Evolutionary conservation across 768 basidiomycete genomes (phyloP).

Genomic region (Filobasidium wieringae): DNA sequence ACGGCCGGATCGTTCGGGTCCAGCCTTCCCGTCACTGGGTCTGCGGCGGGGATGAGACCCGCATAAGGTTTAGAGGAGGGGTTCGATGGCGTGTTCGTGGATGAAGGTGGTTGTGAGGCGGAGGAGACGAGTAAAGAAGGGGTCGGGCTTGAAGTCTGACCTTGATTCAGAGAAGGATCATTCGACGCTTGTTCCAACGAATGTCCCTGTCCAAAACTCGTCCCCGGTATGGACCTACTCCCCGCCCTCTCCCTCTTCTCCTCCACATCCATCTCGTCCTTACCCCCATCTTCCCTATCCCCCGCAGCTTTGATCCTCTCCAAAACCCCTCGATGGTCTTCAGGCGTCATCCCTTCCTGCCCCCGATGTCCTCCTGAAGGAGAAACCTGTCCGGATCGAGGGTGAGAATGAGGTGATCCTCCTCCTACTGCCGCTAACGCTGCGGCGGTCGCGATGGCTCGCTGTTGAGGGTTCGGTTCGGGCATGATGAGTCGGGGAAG

Average conservation of each 20-base stretch:
- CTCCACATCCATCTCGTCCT: neutral
- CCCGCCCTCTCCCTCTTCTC: neutral
- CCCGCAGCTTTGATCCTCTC: neutral
- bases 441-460: constrained; percentile 10
- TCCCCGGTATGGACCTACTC: neutral
- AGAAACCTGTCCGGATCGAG: neutral
- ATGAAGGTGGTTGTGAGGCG: neutral
- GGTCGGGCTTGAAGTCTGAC: too few species aligned
- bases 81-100: neutral
- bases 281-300: neutral
- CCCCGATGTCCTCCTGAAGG: neutral
- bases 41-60: constrained; percentile 17
- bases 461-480: constrained; percentile 1
- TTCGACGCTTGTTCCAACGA: too few species aligned
- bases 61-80: neutral
- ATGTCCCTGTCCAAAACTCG: too few species aligned
- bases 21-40: constrained; percentile 38
- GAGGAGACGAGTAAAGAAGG: too few species aligned
- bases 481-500: neutral
- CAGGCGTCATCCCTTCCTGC: neutral
- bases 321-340: neutral
- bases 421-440: constrained; percentile 9
- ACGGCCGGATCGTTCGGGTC: constrained; percentile 41
- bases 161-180: too few species aligned
- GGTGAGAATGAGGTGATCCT: neutral